Evolutionary conservation across 768 basidiomycete species (phyloP), one percentile per base, ranked within the genome.

Genomic region (Hypholoma sublateritium): DNA sequence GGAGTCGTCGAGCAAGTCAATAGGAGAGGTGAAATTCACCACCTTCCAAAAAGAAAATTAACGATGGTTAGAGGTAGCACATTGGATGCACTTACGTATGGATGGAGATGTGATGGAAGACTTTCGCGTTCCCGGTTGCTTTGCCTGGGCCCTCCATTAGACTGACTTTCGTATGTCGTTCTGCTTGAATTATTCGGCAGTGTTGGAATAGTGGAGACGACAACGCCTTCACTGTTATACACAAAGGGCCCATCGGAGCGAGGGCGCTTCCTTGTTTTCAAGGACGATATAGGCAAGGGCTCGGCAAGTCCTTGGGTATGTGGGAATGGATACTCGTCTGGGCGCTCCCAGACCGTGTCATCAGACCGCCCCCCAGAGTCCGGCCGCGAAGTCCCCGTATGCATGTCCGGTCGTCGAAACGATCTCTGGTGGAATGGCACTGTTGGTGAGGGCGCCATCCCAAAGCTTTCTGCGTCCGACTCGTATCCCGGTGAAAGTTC

Each of bases 11-110:
- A 69, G 44, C 22, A 77, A 54, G 62, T 77, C 79, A 58, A 80
- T 76, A 12, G 78, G 77, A 21, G 78, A 78, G 28, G 74, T 78
- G 57, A 76, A 80, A 53, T 73, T 71, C 50, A 77, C 63, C 19
- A 78, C 68, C 79, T 80, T 43, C 37, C 52, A 51, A 51, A 12
- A 53, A 46, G 36, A 5, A 57, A 21, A 47, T 50, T 16, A 49
- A 47, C n/a, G 36, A 8, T 34, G 17, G 24, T 2, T 17, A 45
- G 14, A 24, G 25, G 19, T 16, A 45, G 44, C 4, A 22, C 42
- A 24, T 37, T 24, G n/a, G 17, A 19, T 25, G 63, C 17, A 42
- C 74, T 66, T 54, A 78, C 78, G 61, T 77, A 80, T 55, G 76
- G 77, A 67, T 78, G 77, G n/a, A 79, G 60, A 19, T 68, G 66